These are phyloP conservation scores for Mucor mucedo DNA, from an alignment of 371 early-diverging fungal genomes.

Conservation along the genomic window DNA sequence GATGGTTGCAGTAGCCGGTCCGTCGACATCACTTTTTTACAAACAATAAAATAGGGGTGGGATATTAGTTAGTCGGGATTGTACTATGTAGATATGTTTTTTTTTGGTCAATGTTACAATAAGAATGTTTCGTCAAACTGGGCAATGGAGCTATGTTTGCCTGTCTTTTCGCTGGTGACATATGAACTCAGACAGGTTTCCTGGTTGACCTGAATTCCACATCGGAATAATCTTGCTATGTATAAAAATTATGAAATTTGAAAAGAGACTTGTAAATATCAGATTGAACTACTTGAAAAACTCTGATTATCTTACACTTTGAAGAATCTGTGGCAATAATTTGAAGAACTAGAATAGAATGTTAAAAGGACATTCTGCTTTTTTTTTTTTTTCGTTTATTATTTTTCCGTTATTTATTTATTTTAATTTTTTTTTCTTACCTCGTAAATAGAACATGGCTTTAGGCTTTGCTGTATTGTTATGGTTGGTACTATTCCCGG, in stretches of 20 bases:
- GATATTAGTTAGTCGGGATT: too few relatives aligned
- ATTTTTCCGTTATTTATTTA: not conserved
- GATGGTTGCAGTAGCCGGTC: constrained; percentile 28
- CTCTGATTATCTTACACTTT: constrained; percentile 25
- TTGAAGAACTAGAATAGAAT: constrained; percentile 25
- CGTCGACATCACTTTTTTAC: constrained; percentile 32
- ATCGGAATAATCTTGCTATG: constrained; percentile 30
- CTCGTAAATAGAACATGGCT: constrained; percentile 40
- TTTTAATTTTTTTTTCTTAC: constrained; percentile 9
- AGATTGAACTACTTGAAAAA: not conserved
- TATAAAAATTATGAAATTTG: not conserved
- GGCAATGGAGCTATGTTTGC: constrained; percentile 33
- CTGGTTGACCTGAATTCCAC: constrained; percentile 37
- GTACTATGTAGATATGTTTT: not conserved
- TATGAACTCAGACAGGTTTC: constrained; percentile 30
- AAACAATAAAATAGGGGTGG: not conserved
- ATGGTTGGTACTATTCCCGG: not conserved
- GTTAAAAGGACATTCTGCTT: not conserved
- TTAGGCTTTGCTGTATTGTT: constrained; percentile 23
- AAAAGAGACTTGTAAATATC: not conserved
- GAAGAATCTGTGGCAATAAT: constrained; percentile 34
- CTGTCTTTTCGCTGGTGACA: constrained; percentile 30
- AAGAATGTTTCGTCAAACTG: constrained; percentile 45
- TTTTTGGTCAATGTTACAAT: constrained; percentile 28
- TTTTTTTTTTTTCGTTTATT: not conserved